phyloP scores from a whole-genome alignment of 495 filamentous ascomycete genomes.

The Lentithecium fluviatile region DNA sequence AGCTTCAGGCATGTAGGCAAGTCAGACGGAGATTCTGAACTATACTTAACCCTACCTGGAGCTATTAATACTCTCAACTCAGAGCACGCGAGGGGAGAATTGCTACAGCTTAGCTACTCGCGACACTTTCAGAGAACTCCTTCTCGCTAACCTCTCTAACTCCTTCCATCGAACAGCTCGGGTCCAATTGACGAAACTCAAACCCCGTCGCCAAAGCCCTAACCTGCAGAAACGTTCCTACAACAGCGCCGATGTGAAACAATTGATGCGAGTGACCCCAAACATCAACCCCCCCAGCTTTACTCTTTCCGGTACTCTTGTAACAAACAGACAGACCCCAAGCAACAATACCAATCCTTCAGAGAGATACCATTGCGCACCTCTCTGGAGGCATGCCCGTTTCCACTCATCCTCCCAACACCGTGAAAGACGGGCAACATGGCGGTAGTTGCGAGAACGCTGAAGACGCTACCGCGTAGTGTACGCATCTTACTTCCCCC shows the following conservation, averaged over 20 bases:
- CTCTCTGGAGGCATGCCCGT: slow-evolving; percentile 11
- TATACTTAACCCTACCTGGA: no score
- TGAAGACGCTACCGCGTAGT: slow-evolving; percentile 13
- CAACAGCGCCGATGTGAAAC: background rate
- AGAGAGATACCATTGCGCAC: slow-evolving; percentile 16
- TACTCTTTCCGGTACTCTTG: slow-evolving; percentile 16
- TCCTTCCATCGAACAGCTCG: no score
- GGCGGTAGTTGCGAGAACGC: slow-evolving; percentile 7
- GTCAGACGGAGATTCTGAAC: no score
- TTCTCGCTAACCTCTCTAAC: no score
- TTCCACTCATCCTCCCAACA: background rate
- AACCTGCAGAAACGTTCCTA: background rate
- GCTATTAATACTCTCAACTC: no score
- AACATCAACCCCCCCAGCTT: slow-evolving; percentile 1
- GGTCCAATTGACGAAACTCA: no score
- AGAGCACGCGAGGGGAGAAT: no score
- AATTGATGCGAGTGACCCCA: background rate
- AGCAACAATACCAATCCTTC: slow-evolving; percentile 13
- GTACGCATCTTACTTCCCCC: slow-evolving; percentile 14
- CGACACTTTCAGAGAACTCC: no score
- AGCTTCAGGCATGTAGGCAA: no score
- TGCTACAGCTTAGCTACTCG: no score
- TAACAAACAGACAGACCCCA: slow-evolving; percentile 17
- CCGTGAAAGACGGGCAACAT: slow-evolving; percentile 15
- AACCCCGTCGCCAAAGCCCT: slow-evolving; percentile 5